Base-by-base conservation (phyloP, 148 eudicot species). In the Bassia scoparia region DNA sequence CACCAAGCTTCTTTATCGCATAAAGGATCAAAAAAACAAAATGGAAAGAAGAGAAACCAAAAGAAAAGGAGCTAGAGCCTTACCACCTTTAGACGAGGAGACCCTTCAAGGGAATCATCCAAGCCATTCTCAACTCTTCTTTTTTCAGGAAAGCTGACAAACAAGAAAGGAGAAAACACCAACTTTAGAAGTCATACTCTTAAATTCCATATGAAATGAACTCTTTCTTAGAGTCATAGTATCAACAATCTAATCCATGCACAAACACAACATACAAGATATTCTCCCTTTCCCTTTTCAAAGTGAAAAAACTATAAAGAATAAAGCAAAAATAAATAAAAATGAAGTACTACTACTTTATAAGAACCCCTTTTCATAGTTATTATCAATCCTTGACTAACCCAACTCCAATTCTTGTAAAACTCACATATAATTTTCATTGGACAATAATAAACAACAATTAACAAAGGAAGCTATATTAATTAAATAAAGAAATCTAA, bases 141-240 rank as follows among this genome's bases (percentile, higher is more conserved):
- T 78, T 80, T 84, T 27, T 83, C 87, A 26, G 91, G 87, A 77
- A 86, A 84, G 84, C 89, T 89, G 87, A 77, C 80, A 74, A n/a
- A 78, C 72, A 21, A 78, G 34, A 61, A 46, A 41, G 52, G 2
- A 18, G 48, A 63, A 63, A 46, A 35, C 67, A 35, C 37, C 16
- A 21, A 63, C 67, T 63, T 63, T 60, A 60, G 38, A 16, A 17
- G 15, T 60, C 31, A 30, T 37, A 63, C 67, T 29, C 2, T 48
- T 69, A 55, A 58, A 62, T 35, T 50, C 43, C 53, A 68, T 16
- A 33, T 60, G 20, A 43, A 48, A 48, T 12, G n/a, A 15, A 33
- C 41, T 60, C 23, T 33, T 62, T 62, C 74, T 60, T 53, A 71
- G 27, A 21, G 1, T 5, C 1, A 1, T 21, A 16, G 20, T 49